phyloP scores from a whole-genome alignment of 306 rosid genomes.

The Prunus davidiana region DNA sequence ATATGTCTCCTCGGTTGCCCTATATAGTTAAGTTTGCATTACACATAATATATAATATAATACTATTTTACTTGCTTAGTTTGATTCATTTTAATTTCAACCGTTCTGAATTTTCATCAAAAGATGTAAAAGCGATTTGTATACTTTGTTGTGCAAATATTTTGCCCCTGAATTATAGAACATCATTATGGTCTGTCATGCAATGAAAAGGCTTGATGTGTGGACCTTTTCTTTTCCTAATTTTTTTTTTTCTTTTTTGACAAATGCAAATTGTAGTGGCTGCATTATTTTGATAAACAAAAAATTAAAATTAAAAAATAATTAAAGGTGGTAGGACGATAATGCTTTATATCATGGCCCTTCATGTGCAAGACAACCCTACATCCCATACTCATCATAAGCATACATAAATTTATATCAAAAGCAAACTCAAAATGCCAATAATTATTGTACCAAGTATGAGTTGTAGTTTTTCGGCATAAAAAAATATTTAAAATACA shows the following conservation, averaged over 20 bases:
- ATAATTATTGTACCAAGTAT: not conserved
- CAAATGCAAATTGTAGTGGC: not conserved
- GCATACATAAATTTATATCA: too few relatives aligned
- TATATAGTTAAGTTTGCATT: too few relatives aligned
- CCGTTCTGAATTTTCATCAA: not conserved
- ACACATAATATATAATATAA: too few relatives aligned
- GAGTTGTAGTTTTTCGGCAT: too few relatives aligned
- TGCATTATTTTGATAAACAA: not conserved
- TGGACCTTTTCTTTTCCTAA: not conserved
- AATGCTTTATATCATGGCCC: not conserved
- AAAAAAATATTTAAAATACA: too few relatives aligned
- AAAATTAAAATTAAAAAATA: not conserved
- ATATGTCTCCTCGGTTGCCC: too few relatives aligned
- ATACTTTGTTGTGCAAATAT: not conserved
- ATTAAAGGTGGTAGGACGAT: not conserved
- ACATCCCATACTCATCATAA: slow-evolving; percentile 3
- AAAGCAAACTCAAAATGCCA: too few relatives aligned
- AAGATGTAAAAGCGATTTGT: not conserved
- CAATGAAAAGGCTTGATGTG: not conserved
- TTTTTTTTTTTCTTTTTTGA: not conserved
- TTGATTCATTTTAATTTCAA: not conserved
- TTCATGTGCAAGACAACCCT: slow-evolving; percentile 17
- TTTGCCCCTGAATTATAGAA: not conserved
- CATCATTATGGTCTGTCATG: not conserved
- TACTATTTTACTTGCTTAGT: not conserved